Evolutionary conservation across 1,139 yeast genomes (phyloP).

Genomic region (Candida sojae): DNA sequence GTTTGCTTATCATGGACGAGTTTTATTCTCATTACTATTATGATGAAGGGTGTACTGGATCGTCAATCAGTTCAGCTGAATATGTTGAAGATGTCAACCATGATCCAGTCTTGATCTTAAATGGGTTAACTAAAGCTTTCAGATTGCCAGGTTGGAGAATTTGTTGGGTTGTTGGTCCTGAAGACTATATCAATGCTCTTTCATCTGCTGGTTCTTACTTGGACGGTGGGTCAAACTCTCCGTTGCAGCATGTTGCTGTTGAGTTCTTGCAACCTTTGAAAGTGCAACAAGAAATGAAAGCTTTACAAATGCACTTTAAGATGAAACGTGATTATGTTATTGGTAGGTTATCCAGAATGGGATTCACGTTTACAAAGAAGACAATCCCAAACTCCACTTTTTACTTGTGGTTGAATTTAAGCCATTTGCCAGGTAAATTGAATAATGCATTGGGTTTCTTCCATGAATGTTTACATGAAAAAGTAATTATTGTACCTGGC

Average conservation of each 20-base stretch:
- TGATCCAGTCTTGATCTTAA: conserved; percentile 64
- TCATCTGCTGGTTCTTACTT: conserved; percentile 65
- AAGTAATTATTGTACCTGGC: conserved; percentile 67
- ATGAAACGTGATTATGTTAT: conserved; percentile 63
- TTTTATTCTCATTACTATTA: conserved; percentile 66
- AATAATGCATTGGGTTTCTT: conserved; percentile 66
- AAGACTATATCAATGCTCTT: conserved; percentile 58
- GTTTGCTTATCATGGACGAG: conserved; percentile 68
- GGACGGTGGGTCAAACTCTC: conserved; percentile 69
- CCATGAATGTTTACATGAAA: conserved; percentile 68
- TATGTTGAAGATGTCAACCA: conserved; percentile 58
- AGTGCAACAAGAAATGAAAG: conserved; percentile 58
- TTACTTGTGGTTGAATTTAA: conserved; percentile 63
- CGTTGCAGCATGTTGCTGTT: conserved; percentile 65
- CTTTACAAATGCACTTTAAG: conserved; percentile 61
- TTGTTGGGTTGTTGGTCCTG: conserved; percentile 71
- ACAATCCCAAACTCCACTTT: conserved; percentile 64
- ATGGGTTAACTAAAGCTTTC: conserved; percentile 67
- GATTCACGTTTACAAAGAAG: conserved; percentile 49
- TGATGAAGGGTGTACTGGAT: conserved; percentile 59
- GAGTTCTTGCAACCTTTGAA: conserved; percentile 56
- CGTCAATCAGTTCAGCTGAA: conserved; percentile 57
- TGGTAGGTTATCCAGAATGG: conserved; percentile 54
- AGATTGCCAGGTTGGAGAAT: conserved; percentile 73
- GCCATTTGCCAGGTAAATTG: conserved; percentile 60